phyloP scores from a whole-genome alignment of 495 filamentous ascomycete genomes.

The Penicillium cataractarum region DNA sequence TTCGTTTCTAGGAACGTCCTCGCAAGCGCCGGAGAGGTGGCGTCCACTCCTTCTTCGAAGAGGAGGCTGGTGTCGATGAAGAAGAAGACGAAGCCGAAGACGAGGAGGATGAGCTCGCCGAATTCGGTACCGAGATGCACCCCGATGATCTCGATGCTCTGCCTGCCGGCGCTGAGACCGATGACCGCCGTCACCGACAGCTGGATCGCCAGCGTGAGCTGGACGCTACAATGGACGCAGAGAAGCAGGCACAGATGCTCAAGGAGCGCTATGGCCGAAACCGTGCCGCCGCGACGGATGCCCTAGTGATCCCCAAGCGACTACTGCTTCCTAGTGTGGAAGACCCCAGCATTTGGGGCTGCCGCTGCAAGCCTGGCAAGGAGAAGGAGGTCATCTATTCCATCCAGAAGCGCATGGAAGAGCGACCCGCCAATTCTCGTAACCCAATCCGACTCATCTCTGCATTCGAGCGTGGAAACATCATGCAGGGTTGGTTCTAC shows the following conservation, averaged over 20 bases:
- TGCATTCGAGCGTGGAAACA: constrained; percentile 84
- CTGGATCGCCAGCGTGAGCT: constrained; percentile 89
- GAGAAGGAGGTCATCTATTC: constrained; percentile 86
- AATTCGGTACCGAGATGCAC: constrained; percentile 86
- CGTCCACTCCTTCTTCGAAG: constrained; percentile 86
- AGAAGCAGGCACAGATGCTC: constrained; percentile 86
- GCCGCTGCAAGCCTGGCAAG: constrained; percentile 91
- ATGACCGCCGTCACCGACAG: constrained; percentile 91
- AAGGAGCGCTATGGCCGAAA: constrained; percentile 80
- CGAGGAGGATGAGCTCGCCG: constrained; percentile 80
- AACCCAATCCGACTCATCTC: constrained; percentile 78
- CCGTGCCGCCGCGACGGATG: constrained; percentile 57
- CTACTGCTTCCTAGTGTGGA: constrained; percentile 91
- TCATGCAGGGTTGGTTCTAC: constrained; percentile 94
- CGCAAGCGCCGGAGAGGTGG: constrained; percentile 75
- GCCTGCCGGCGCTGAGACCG: constrained; percentile 75
- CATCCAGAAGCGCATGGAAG: constrained; percentile 85
- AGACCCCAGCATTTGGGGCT: constrained; percentile 94
- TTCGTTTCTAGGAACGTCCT: constrained; percentile 62
- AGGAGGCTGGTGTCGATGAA: constrained; percentile 94
- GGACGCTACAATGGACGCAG: constrained; percentile 83
- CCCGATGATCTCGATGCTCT: constrained; percentile 85
- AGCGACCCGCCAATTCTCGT: constrained; percentile 67
- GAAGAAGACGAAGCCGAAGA: constrained; percentile 93
- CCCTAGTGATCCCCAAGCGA: constrained; percentile 78